Evolutionary conservation across 768 basidiomycete genomes (phyloP), one percentile per base, ranked within the genome.

Genomic region (Phlebiopsis gigantea): DNA sequence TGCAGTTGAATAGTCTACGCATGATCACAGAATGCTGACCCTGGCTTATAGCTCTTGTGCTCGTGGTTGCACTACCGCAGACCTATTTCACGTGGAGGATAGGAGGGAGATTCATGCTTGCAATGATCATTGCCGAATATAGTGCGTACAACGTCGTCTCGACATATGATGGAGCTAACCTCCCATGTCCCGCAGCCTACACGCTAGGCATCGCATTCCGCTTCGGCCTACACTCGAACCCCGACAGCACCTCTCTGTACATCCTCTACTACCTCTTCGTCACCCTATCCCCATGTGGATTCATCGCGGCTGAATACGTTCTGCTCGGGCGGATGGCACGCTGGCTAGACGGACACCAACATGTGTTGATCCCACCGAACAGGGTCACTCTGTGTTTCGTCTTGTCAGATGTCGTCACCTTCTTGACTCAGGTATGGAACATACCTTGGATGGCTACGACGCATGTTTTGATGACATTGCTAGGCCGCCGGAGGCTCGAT

Each of bases 271-370:
- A 85, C 58, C 66, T 85, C 8, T 77, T 85, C 63, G 77, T 85
- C 58, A 83, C 82, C 7, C 74, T 86, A 46, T 80, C 82, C 4
- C 87, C 87, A 4, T 90, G 88, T 65, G 87, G 84, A 25, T 89
- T 89, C 70, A 84, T 87, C 59, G 84, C 84, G 4, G 78, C 82
- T 14, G 77, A 84, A 63, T 89, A 90, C 62, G 71, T 87, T 55
- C 74, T 88, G 19, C 76, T 89, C 1, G 84, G 85, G 9, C 79
- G 79, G 12, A 67, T 90, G 2, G 81, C 84, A 5, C 72, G 67
- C 22, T 73, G 79, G 59, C 68, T 88, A 5, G 62, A 72, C 9
- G 75, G 75, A 31, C 72, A 77, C 56, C 58, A 75, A 46, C 76
- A 81, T 61, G 71, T 88, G 22, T 63, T 81, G 25, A 66, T 89